phyloP scores from a whole-genome alignment of 2,329 filamentous ascomycete genomes.

The Pseudopithomyces chartarum region DNA sequence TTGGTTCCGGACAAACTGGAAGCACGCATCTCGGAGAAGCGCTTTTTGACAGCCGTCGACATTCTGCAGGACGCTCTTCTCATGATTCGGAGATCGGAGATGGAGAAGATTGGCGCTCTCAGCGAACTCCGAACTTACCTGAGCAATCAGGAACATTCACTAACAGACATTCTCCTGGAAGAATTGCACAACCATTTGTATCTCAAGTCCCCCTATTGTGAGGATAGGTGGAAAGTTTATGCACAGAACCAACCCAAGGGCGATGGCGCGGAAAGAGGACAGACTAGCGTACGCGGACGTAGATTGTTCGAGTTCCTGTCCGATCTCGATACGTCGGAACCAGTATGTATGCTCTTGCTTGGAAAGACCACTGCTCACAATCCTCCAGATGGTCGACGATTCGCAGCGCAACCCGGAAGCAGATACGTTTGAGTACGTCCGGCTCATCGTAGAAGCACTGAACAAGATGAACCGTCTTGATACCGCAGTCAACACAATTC shows the following conservation, averaged over 20 bases:
- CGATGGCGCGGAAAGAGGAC: slow-evolving; percentile 37
- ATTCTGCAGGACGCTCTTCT: slow-evolving; percentile 85
- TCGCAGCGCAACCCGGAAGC: slow-evolving; percentile 91
- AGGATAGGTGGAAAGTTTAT: slow-evolving; percentile 90
- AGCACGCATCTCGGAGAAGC: slow-evolving; percentile 92
- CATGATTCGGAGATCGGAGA: slow-evolving; percentile 81
- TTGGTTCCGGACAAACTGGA: slow-evolving; percentile 90
- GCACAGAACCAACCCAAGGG: slow-evolving; percentile 66
- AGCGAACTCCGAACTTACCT: slow-evolving; percentile 86
- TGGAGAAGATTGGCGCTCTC: slow-evolving; percentile 89
- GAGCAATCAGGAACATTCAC: slow-evolving; percentile 85
- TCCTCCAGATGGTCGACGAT: slow-evolving; percentile 73
- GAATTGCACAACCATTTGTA: slow-evolving; percentile 97
- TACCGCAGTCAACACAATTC: slow-evolving; percentile 84
- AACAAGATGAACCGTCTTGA: slow-evolving; percentile 89
- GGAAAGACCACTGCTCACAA: slow-evolving; percentile 25
- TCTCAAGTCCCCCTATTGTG: slow-evolving; percentile 95
- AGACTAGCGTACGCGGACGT: slow-evolving; percentile 53
- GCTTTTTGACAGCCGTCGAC: slow-evolving; percentile 90
- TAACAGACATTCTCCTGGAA: slow-evolving; percentile 96
- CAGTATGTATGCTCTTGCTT: slow-evolving; percentile 23
- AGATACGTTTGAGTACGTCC: slow-evolving; percentile 93
- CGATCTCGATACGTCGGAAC: slow-evolving; percentile 57
- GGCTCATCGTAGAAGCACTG: slow-evolving; percentile 82
- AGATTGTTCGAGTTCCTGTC: slow-evolving; percentile 63